A percentile compares a stretch with the other conserved stretches of the same genome.
phyloP scores from a whole-genome alignment of 208 protist genomes.

The Blechomonas ayalai region DNA sequence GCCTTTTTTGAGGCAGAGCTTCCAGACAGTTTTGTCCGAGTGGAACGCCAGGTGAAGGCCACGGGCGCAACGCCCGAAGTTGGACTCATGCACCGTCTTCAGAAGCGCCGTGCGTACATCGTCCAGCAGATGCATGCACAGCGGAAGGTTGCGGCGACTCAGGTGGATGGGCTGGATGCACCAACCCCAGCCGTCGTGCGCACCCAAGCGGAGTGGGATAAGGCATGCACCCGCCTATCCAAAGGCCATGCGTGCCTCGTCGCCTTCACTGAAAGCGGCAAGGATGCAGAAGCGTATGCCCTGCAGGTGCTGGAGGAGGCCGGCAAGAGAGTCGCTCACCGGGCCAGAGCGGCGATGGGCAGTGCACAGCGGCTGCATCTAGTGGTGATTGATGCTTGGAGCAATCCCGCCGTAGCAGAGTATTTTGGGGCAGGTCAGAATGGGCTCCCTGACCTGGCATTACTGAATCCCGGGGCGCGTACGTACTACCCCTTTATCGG shows the following conservation, averaged over 20 bases:
- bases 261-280: conserved; percentile 10
- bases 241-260: conserved; percentile 20
- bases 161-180: background rate
- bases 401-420: conserved; percentile 9
- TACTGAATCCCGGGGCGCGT: conserved; percentile 6
- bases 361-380: conserved; percentile 5
- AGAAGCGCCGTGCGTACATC: conserved; percentile 5
- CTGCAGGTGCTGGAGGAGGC: conserved; percentile 8
- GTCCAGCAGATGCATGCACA: background rate
- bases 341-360: conserved; percentile 6
- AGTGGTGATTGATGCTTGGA: conserved; percentile 16
- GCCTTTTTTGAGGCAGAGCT: conserved; percentile 8
- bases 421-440: conserved; percentile 20
- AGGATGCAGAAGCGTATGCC: conserved; percentile 2
- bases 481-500: conserved; percentile 29
- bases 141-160: conserved; percentile 2
- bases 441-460: conserved; percentile 20
- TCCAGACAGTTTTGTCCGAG: conserved; percentile 1
- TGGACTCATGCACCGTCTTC: background rate
- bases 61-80: background rate
- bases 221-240: conserved; percentile 11
- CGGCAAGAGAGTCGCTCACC: conserved; percentile 10
- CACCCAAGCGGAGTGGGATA: conserved; percentile 14
- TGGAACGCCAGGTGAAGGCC: background rate
- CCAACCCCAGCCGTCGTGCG: conserved; percentile 3